phyloP scores from a whole-genome alignment of 2,329 filamentous ascomycete species.

The Geosmithia morbida region DNA sequence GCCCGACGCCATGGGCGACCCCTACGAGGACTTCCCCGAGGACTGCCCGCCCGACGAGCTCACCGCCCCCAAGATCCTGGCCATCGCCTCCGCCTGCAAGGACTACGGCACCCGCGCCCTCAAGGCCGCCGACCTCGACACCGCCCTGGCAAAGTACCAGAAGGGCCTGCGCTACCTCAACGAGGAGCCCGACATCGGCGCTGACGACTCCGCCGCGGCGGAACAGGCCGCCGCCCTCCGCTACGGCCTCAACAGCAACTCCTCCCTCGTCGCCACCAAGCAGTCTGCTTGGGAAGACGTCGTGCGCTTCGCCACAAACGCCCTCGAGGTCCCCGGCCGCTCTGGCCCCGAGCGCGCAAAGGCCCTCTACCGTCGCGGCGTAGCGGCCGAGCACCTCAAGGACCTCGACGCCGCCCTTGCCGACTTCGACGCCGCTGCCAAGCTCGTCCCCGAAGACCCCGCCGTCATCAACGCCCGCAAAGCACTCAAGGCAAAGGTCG shows the following conservation, averaged over 20 bases:
- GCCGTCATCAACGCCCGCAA: slow-evolving; percentile 63
- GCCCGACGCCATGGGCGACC: slow-evolving; percentile 72
- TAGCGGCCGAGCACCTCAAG: slow-evolving; percentile 62
- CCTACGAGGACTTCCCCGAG: slow-evolving; percentile 91
- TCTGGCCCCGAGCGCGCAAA: slow-evolving; percentile 75
- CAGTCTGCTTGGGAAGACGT: slow-evolving; percentile 57
- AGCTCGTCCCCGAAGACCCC: slow-evolving; percentile 59
- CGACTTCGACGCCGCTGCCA: slow-evolving; percentile 62
- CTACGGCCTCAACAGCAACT: slow-evolving; percentile 79
- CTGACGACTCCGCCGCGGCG: too few relatives aligned
- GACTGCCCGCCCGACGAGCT: slow-evolving; percentile 54
- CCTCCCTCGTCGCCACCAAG: slow-evolving; percentile 75
- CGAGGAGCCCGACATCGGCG: slow-evolving; percentile 64
- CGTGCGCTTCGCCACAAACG: slow-evolving; percentile 54
- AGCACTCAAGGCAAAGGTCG: slow-evolving; percentile 61
- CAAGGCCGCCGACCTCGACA: slow-evolving; percentile 56
- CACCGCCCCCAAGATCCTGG: slow-evolving; percentile 52
- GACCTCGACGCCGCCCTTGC: slow-evolving; percentile 71
- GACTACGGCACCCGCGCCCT: slow-evolving; percentile 86
- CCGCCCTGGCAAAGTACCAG: slow-evolving; percentile 82
- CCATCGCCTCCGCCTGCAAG: slow-evolving; percentile 77
- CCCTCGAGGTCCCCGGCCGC: slow-evolving; percentile 51
- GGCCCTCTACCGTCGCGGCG: slow-evolving; percentile 69
- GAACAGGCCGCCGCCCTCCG: slow-evolving; percentile 62
- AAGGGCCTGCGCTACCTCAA: slow-evolving; percentile 85